These are phyloP conservation scores for Stenogyne calaminthoides DNA, from an alignment of 305 asterid species.

Conservation along the genomic window DNA sequence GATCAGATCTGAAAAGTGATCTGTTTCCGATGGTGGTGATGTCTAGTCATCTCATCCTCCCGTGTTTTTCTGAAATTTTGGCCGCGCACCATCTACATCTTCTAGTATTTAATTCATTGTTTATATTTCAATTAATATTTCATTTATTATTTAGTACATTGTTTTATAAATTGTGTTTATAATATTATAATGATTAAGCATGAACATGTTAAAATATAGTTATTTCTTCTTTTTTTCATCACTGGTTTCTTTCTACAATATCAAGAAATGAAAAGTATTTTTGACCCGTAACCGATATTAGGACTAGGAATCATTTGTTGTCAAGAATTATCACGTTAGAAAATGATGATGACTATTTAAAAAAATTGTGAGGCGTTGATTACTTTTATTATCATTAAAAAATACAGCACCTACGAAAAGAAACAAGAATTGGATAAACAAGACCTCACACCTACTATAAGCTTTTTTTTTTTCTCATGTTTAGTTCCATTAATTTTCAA, in stretches of 20 bases:
- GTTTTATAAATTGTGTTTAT: not conserved
- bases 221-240: constrained; percentile 1
- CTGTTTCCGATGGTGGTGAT: constrained; percentile 45
- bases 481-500: not conserved
- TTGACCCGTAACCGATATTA: not conserved
- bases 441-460: constrained; percentile 18
- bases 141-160: not conserved
- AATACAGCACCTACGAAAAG: not conserved
- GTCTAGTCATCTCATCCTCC: constrained; percentile 38
- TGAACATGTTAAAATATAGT: not conserved
- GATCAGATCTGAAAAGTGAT: too few relatives aligned
- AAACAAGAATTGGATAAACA: not conserved
- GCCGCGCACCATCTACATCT: constrained; percentile 8
- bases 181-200: not conserved
- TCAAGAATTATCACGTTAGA: constrained; percentile 1
- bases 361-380: not conserved
- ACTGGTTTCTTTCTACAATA: not conserved
- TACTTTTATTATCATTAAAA: too few relatives aligned
- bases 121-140: not conserved
- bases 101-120: not conserved
- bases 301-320: constrained; percentile 6
- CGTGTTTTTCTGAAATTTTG: constrained; percentile 27
- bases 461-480: not conserved
- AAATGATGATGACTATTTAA: not conserved
- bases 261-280: not conserved